Conservation (phyloP, 2,329 filamentous ascomycete species). For the Orbilia oligospora region DNA sequence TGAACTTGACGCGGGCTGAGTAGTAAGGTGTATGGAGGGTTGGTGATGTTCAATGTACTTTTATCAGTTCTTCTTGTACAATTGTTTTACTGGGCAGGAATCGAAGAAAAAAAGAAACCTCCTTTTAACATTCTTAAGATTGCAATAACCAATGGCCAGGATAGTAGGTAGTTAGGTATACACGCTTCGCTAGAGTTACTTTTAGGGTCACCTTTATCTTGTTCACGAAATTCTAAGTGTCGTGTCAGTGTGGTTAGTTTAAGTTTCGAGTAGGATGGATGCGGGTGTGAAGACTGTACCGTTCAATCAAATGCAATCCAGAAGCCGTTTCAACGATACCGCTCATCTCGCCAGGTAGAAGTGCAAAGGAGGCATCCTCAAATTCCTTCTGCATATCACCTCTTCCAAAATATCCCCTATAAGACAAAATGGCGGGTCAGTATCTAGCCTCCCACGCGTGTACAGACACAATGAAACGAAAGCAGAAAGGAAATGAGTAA, state of each 20-base stretch:
- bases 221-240: not conserved
- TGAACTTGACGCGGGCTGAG: not conserved
- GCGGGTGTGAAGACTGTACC: slow-evolving; percentile 71
- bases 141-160: not conserved
- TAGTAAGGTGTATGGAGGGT: not conserved
- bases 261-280: not conserved
- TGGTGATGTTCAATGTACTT: not conserved
- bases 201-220: not conserved
- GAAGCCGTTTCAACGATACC: slow-evolving; percentile 91
- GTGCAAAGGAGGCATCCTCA: slow-evolving; percentile 92
- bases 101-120: not conserved
- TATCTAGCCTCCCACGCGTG: not conserved
- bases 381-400: slow-evolving; percentile 99
- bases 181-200: slow-evolving; percentile 11
- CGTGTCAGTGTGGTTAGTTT: not conserved
- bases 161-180: not conserved
- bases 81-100: not conserved
- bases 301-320: slow-evolving; percentile 94
- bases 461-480: not conserved
- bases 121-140: not conserved
- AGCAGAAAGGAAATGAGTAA: slow-evolving; percentile 3
- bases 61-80: not conserved
- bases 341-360: slow-evolving; percentile 89
- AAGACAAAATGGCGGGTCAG: slow-evolving; percentile 52
- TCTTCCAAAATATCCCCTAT: slow-evolving; percentile 87